Base-by-base conservation (phyloP, 495 filamentous ascomycete species). In the Barbatosphaeria neglecta region DNA sequence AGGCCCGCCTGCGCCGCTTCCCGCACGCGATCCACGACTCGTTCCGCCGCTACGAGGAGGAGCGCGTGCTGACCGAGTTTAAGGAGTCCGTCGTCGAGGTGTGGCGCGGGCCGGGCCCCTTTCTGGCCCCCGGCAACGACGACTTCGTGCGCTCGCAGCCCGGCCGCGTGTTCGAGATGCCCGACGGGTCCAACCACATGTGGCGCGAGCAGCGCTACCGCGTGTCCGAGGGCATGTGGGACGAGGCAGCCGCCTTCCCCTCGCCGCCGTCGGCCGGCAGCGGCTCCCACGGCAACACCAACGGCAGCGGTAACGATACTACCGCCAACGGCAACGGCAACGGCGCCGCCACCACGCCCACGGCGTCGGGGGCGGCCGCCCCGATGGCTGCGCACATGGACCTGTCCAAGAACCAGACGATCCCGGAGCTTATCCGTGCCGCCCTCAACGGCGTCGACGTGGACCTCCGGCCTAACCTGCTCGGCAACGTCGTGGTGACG, bases 31-130 rank as follows among this genome's bases (percentile, higher is more conserved):
- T 88, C 6, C 65, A 77, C 42, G 74, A 74, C 4, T 84, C 82
- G 24, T 97, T 87, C 75, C 80, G 84, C 51, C 69, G 70, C 15
- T 76, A 87, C 22, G 78, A 96, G 63, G 93, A 98, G 72, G 93
- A 97, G 55, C 86, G 92, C 38, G 83, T 95, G 13, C 66, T 97
- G 19, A 86, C 83, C 33, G 87, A 95, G 58, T 98, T 96, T 74
- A 98, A 98, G 69, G 93, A 98, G 68, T 90, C 83, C 41, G 88
- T 95, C 38, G 90, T 96, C 22, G 85, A 94, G 59, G 78, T 89
- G 22, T 97, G 90, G 90, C 73, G 76, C n/a, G 87, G 88, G 1
- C 86, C 86, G 0, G 83, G 82, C 44, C 75, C 77, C 19, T 78
- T 84, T 46, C 60, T 72, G 5, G 70, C 73, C 33, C 70, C 74